These are phyloP conservation scores for Colletotrichum aenigma DNA, from an alignment of 2,329 filamentous ascomycete genomes.

Conservation along the genomic window DNA sequence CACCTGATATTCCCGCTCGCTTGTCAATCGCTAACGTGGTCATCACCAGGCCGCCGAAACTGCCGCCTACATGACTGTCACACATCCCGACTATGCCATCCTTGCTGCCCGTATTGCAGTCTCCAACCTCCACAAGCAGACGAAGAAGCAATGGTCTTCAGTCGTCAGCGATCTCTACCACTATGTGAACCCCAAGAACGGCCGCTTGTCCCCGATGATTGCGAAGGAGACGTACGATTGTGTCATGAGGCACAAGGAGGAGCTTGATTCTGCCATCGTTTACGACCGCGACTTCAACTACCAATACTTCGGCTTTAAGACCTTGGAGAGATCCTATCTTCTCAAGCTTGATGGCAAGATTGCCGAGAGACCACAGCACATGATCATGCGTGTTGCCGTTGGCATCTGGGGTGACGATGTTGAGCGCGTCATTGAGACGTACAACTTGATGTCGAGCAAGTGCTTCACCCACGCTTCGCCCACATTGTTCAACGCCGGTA, in stretches of 20 bases:
- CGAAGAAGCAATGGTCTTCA: constrained; percentile 99
- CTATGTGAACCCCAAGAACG: constrained; percentile 95
- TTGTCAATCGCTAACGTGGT: constrained; percentile 19
- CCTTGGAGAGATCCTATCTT: constrained; percentile 94
- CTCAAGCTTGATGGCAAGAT: constrained; percentile 95
- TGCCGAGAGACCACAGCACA: constrained; percentile 96
- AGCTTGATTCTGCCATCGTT: constrained; percentile 98
- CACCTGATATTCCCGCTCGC: background rate
- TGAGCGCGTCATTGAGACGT: constrained; percentile 94
- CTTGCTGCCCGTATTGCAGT: constrained; percentile 98
- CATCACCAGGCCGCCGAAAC: constrained; percentile 86
- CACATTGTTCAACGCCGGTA: constrained; percentile 97
- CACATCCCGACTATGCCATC: constrained; percentile 98
- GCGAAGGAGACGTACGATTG: constrained; percentile 88
- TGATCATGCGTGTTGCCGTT: constrained; percentile 99
- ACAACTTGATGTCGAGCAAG: constrained; percentile 98
- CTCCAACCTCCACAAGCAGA: constrained; percentile 99
- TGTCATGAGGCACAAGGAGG: constrained; percentile 94
- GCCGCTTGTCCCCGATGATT: constrained; percentile 88
- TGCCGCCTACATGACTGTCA: constrained; percentile 99
- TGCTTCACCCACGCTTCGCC: constrained; percentile 98
- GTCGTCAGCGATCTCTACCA: constrained; percentile 93
- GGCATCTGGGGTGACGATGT: constrained; percentile 96
- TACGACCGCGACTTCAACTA: constrained; percentile 99
- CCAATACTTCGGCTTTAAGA: constrained; percentile 99